Percentiles rank a stretch among this genome's conserved stretches.
Conservation (phyloP, 306 rosid species). For the Urtica urens region DNA sequence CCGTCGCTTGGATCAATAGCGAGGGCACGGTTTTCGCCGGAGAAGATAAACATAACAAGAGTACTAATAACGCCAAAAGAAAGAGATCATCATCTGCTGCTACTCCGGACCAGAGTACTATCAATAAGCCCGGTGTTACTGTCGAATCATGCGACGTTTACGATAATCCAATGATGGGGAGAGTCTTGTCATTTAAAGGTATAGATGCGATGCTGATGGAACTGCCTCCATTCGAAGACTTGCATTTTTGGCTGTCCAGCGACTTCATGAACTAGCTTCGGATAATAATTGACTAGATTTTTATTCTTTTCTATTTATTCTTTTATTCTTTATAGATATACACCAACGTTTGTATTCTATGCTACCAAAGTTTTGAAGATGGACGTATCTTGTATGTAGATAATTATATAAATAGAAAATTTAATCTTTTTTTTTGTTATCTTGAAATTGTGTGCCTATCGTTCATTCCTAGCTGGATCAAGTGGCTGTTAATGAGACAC, state of each 20-base stretch:
- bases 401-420: too few relatives aligned
- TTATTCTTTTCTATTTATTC: too few relatives aligned
- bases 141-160: neutral
- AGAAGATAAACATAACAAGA: too few relatives aligned
- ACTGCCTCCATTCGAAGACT: constrained; percentile 5
- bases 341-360: too few relatives aligned
- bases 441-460: neutral
- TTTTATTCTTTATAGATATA: too few relatives aligned
- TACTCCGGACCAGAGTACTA: neutral
- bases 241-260: neutral
- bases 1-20: neutral
- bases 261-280: neutral
- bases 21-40: neutral
- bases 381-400: too few relatives aligned
- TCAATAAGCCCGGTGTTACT: neutral
- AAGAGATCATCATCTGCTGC: neutral
- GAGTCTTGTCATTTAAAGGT: constrained; percentile 2
- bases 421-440: too few relatives aligned
- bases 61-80: neutral
- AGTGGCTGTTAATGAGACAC: constrained; percentile 9
- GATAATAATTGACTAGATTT: too few relatives aligned
- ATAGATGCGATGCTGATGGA: neutral
- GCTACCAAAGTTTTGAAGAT: too few relatives aligned
- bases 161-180: neutral
- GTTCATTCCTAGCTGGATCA: neutral